Evolutionary conservation across 352 stramenopile genomes (phyloP).

Genomic region (Phytophthora sp.): DNA sequence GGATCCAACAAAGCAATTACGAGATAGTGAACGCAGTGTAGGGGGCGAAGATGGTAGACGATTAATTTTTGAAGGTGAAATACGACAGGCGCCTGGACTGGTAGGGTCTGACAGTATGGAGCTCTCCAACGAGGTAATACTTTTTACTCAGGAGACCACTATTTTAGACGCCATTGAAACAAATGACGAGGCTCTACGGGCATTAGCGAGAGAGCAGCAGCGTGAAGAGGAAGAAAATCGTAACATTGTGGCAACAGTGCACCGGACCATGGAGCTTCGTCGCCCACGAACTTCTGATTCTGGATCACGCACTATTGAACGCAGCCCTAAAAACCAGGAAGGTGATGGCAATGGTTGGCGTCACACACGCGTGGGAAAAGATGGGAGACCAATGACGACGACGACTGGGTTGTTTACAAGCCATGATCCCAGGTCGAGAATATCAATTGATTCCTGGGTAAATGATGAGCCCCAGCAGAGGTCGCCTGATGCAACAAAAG

Average conservation of each 20-base stretch:
- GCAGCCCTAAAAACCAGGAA: conserved; percentile 18
- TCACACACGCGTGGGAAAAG: conserved; percentile 2
- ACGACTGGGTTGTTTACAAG: conserved; percentile 18
- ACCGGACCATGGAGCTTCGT: conserved; percentile 49
- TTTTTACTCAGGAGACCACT: conserved; percentile 79
- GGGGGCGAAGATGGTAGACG: neutral
- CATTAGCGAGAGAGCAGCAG: conserved; percentile 39
- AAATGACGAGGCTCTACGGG: conserved; percentile 50
- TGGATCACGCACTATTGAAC: conserved; percentile 20
- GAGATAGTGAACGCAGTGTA: neutral
- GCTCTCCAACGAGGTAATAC: conserved; percentile 80
- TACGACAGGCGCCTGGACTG: conserved; percentile 73
- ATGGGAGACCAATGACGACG: conserved; percentile 53
- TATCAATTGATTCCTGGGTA: conserved; percentile 55
- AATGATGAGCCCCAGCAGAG: conserved; percentile 54
- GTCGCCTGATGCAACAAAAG: conserved; percentile 49
- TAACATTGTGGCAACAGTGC: conserved; percentile 39
- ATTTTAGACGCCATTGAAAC: conserved; percentile 77
- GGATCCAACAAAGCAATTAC: conserved; percentile 8
- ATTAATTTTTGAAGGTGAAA: conserved; percentile 88
- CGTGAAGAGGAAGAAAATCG: conserved; percentile 54
- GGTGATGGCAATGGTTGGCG: conserved; percentile 8
- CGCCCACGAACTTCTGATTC: conserved; percentile 66
- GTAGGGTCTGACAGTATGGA: conserved; percentile 57
- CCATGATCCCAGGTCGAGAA: conserved; percentile 22